Base-by-base conservation (phyloP, 139 green algal species). In the Closterium sp. region DNA sequence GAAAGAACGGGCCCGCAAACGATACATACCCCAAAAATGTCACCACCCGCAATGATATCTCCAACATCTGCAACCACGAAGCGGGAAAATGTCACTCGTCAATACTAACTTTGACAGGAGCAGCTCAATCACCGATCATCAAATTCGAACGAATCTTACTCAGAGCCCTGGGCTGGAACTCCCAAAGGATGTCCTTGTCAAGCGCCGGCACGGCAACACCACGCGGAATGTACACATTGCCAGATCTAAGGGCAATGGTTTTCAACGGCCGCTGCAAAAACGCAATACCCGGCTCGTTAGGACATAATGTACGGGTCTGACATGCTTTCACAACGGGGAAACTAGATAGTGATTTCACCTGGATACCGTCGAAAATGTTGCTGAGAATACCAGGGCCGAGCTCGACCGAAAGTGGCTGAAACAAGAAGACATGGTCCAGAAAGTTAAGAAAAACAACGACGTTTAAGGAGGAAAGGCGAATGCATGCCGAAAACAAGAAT, bases 331-430 rank as follows among this genome's bases (percentile, higher is more conserved):
- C 5, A 79, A 79, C 27, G 31, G 86, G 4, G 31, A 22, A 13
- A 79, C 62, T 62, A 79, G 38, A 50, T 27, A 79, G 27, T 24
- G 62, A 27, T 91, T 42, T 86, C 34, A 93, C 91, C 96, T 99
- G 98, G 88, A 99, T 99, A 30, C 98, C 98, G 91, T 99, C 98
- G 93, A 99, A 99, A 73, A 99, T 99, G 92, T 98, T 98, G 93
- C 97, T 97, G 93, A 99, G 93, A 93, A 99, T 97, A 73, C 98
- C 98, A 70, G 98, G 98, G 29, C 98, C 98, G 38, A 99, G 96
- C 95, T 99, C 97, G 92, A 99, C 98, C 28, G 96, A 98, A 89
- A 99, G 95, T 5, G 98, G 98, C 86, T 95, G 89, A n/a, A 89
- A 29, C 13, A 50, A 45, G 17, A 87, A 91, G 31, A 21, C 9